phyloP scores from a whole-genome alignment of 176 grass and related monocot species.

The Carex pumila region DNA sequence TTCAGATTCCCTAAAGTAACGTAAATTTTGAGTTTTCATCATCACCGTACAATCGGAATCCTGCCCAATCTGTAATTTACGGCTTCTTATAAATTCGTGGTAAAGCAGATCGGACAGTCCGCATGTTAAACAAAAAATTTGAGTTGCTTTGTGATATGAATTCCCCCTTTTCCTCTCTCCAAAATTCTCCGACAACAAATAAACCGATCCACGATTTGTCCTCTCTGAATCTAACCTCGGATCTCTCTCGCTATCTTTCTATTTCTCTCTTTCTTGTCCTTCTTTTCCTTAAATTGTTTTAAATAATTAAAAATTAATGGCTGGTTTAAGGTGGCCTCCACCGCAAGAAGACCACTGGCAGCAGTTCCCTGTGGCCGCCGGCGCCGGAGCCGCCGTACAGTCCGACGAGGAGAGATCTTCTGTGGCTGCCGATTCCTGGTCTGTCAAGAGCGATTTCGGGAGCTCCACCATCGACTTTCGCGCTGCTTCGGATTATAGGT shows the following conservation, averaged over 20 bases:
- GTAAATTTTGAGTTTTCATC: too few species aligned
- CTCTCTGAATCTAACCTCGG: constrained; percentile 11
- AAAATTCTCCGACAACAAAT: neutral
- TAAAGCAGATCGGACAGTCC: too few species aligned
- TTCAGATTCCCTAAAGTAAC: too few species aligned
- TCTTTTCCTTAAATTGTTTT: neutral
- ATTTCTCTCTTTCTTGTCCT: too few species aligned
- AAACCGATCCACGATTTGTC: neutral
- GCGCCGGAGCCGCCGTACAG: neutral
- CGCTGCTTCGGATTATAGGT: constrained; percentile 72
- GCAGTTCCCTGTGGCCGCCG: constrained; percentile 24
- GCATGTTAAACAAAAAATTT: too few species aligned
- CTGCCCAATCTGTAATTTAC: too few species aligned
- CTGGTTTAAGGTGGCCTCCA: constrained; percentile 74
- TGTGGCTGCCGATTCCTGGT: constrained; percentile 96
- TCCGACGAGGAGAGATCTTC: constrained; percentile 87
- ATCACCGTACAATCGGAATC: too few species aligned
- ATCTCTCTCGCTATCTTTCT: constrained; percentile 13
- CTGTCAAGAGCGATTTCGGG: constrained; percentile 85
- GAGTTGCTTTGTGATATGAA: too few species aligned
- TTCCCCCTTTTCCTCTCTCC: neutral
- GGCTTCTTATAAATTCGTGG: too few species aligned
- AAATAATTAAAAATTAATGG: constrained; percentile 31
- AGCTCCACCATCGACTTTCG: constrained; percentile 41
- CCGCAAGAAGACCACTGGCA: constrained; percentile 56